These are phyloP conservation scores for Cucumis melo DNA, from an alignment of 306 rosid genomes.

Conservation along the genomic window DNA sequence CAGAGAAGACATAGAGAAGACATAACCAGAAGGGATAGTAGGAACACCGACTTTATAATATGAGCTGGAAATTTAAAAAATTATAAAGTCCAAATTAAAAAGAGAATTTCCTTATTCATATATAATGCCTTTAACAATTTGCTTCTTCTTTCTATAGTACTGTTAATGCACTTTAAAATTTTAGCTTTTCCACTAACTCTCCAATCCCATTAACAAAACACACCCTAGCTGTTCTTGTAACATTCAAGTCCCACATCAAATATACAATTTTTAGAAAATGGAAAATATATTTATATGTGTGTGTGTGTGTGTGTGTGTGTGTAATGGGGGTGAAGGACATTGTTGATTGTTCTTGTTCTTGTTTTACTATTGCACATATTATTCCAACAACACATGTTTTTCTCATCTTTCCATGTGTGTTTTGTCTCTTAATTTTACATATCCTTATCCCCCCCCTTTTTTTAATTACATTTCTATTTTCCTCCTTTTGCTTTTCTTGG, in stretches of 20 bases:
- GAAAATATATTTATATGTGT: too few species aligned
- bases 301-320: too few species aligned
- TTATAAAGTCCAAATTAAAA: too few species aligned
- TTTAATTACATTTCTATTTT: not conserved
- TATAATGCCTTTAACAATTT: not conserved
- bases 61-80: too few species aligned
- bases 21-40: too few species aligned
- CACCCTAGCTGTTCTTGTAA: not conserved
- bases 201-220: not conserved
- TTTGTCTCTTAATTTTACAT: not conserved
- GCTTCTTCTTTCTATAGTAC: too few species aligned
- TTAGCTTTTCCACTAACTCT: not conserved
- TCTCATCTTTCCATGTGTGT: conserved; percentile 2
- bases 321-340: not conserved
- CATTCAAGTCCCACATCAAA: not conserved
- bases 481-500: not conserved
- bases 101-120: not conserved
- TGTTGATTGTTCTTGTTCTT: not conserved
- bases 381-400: conserved; percentile 1
- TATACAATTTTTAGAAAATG: not conserved
- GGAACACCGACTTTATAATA: too few species aligned
- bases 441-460: not conserved
- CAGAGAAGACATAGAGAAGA: too few species aligned
- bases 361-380: not conserved
- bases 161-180: too few species aligned